Evolutionary conservation across 805 yeast species (phyloP).

Genomic region (Metschnikowia santaceciliae): DNA sequence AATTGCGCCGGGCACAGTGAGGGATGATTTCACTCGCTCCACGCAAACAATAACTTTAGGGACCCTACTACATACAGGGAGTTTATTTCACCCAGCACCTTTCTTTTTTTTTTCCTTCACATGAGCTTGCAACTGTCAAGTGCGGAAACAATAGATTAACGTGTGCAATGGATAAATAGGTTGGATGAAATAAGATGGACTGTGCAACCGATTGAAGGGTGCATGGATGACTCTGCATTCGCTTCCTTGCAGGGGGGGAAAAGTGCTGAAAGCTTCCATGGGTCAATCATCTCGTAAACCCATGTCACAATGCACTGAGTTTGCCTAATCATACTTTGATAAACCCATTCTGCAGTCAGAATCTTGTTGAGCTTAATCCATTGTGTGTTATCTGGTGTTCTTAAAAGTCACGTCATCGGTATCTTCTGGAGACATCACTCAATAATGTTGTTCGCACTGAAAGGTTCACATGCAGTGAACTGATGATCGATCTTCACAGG

Average conservation of each 20-base stretch:
- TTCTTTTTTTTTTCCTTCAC: neutral
- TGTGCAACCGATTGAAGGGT: neutral
- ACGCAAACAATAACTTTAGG: neutral
- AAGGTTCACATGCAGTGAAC: neutral
- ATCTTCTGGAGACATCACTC: neutral
- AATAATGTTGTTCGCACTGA: neutral
- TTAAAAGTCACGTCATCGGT: neutral
- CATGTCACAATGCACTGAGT: neutral
- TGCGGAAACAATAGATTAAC: neutral
- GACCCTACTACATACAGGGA: neutral
- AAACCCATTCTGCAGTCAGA: neutral
- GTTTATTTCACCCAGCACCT: neutral
- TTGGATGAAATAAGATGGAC: too few relatives aligned
- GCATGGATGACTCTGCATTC: neutral
- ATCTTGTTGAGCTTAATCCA: neutral
- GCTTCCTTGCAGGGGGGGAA: neutral
- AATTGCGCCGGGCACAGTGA: neutral
- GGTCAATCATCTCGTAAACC: neutral
- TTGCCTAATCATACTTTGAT: neutral
- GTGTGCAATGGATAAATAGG: too few relatives aligned
- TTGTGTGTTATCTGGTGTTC: neutral
- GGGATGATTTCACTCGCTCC: neutral
- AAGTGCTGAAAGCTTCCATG: neutral
- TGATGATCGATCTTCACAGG: neutral
- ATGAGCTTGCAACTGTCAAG: neutral